These are phyloP conservation scores for Cryptosporidium tyzzeri DNA, from an alignment of 169 alveolate species.

Conservation along the genomic window DNA sequence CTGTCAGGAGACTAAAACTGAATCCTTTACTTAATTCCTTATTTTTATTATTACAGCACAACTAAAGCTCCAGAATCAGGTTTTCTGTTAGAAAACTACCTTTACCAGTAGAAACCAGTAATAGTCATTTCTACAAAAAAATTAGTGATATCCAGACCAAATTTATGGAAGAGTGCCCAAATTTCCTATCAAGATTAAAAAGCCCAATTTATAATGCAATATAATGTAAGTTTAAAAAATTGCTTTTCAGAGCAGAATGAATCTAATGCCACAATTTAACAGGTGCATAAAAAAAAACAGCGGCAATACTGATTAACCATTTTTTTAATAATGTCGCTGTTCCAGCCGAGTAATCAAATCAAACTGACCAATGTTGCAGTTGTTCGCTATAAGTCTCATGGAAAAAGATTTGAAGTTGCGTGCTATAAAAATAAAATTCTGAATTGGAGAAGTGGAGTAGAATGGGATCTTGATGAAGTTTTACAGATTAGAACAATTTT, in stretches of 20 bases:
- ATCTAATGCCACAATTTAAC: background rate
- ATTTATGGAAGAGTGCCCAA: background rate
- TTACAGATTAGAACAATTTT: constrained; percentile 91
- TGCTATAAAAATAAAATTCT: constrained; percentile 96
- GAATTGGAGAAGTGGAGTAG: constrained; percentile 94
- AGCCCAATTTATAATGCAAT: too few relatives aligned
- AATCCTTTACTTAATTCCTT: background rate
- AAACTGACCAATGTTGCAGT: constrained; percentile 95
- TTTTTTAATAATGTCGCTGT: constrained; percentile 77
- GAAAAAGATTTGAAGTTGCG: constrained; percentile 95
- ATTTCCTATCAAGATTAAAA: too few relatives aligned
- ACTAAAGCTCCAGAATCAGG: background rate
- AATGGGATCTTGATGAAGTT: constrained; percentile 93
- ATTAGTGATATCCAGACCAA: too few relatives aligned
- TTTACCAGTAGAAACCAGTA: background rate
- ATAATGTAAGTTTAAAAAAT: too few relatives aligned
- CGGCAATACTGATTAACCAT: constrained; percentile 8
- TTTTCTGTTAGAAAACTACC: background rate
- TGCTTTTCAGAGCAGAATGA: background rate
- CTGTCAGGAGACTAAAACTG: background rate
- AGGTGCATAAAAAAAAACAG: background rate
- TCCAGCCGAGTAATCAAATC: constrained; percentile 94
- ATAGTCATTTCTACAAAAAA: background rate
- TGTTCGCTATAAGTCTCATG: constrained; percentile 90
- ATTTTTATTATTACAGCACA: too few relatives aligned